Percentiles rank a stretch among this genome's conserved stretches.
phyloP scores from a whole-genome alignment of 345 rosid species.

The sweet orange (Citrus sinensis) region DVS_A1.0 CM039164.1:20058001-20058500 shows the following conservation, averaged over 20 bases:
- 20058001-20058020: not conserved
- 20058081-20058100: not conserved
- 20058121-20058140: not conserved
- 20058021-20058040: not conserved
- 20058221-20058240: constrained; percentile 4
- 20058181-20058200: constrained; percentile 6
- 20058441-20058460: too few species aligned
- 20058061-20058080: not conserved
- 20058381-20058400: not conserved
- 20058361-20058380: not conserved
- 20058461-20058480: not conserved
- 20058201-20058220: not conserved
- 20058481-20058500: not conserved
- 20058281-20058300: not conserved
- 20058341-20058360: not conserved
- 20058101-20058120: not conserved
- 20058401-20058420: not conserved
- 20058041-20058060: not conserved
- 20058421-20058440: not conserved
- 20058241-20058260: constrained; percentile 14
- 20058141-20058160: not conserved
- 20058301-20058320: not conserved
- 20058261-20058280: constrained; percentile 3
- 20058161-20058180: not conserved
- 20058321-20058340: not conserved